These are phyloP conservation scores for Drosera capensis DNA, from an alignment of 148 eudicot species.

Conservation along the genomic window DNA sequence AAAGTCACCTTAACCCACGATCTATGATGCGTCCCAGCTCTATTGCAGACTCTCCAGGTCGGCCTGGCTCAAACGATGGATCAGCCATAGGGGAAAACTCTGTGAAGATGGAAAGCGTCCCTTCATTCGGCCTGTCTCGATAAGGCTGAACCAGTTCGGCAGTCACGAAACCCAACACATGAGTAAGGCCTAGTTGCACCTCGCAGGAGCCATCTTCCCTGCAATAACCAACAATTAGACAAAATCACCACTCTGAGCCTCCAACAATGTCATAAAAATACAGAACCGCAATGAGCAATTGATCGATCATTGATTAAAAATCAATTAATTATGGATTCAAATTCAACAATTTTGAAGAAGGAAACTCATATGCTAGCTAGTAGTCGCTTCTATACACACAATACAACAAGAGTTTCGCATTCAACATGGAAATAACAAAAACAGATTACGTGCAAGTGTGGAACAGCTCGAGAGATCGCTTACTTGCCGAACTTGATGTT, in stretches of 20 bases:
- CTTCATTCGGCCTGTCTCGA: constrained; percentile 86
- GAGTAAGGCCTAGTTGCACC: constrained; percentile 89
- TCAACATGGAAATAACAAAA: too few relatives aligned
- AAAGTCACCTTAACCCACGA: constrained; percentile 68
- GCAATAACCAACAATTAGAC: constrained; percentile 61
- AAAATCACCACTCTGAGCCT: too few relatives aligned
- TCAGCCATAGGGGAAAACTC: constrained; percentile 98
- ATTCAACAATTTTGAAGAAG: too few relatives aligned
- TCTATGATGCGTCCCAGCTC: constrained; percentile 87
- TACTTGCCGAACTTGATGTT: constrained; percentile 75
- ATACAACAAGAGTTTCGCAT: too few relatives aligned
- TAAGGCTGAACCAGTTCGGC: constrained; percentile 78
- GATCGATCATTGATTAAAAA: too few relatives aligned
- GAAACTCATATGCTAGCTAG: too few relatives aligned
- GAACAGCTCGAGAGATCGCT: too few relatives aligned
- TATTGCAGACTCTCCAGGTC: constrained; percentile 67
- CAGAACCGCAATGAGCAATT: too few relatives aligned
- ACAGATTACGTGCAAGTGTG: too few relatives aligned
- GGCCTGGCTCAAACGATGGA: constrained; percentile 76
- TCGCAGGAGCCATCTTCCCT: constrained; percentile 87
- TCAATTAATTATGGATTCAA: too few relatives aligned
- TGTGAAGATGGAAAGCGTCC: constrained; percentile 54
- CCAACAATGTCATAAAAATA: too few relatives aligned
- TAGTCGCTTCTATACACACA: too few relatives aligned
- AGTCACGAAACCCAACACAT: constrained; percentile 71